Base-by-base conservation (phyloP, 148 eudicot genomes). In the Fagopyrum homotropicum region DNA sequence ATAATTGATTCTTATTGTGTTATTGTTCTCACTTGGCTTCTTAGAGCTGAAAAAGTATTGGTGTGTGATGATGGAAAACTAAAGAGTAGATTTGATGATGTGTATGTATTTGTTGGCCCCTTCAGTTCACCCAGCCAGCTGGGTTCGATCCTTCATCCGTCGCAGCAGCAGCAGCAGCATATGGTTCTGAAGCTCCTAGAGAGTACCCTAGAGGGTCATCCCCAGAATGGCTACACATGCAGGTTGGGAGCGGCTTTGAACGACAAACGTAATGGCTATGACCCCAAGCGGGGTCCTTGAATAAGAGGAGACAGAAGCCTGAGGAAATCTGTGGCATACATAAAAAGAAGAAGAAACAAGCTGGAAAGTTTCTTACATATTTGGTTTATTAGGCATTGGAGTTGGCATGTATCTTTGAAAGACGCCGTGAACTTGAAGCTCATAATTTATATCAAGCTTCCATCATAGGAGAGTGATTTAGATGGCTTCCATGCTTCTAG, bases 191-290 rank as follows among this genome's bases (percentile, higher is more conserved):
- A 85, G 74, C 85, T 49, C 61, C 87, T 45, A 77, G 89, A 66
- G 88, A 88, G 73, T 82, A 83, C 17, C 79, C 48, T 17, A 82
- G 83, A 72, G 80, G 82, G 69, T 79, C 90, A 70, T 82, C 90
- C 43, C 88, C 90, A 48, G 90, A 89, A 74, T 87, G 90, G 92
- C 77, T 87, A 64, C 92, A 85, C 48, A 89, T 86, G 92, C 92
- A 89, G 79, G 75, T 86, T 59, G 90, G 93, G 35, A 82, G 92
- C 26, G 78, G 81, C 77, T 86, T 85, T 50, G 87, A 89, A 76
- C 78, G 93, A 75, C 74, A 81, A 64, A 57, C 84, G 12, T 85
- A 76, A 71, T 2, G n/a, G 17, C 4, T 12, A 10, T 64, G n/a
- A 35, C 69, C 45, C 46, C 4, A 35, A 30, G 6, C 45, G 4